Percentiles rank a stretch among this genome's conserved stretches.
phyloP scores from a whole-genome alignment of 192 early-diverging fungal genomes.

The Rhizophlyctis rosea region DNA sequence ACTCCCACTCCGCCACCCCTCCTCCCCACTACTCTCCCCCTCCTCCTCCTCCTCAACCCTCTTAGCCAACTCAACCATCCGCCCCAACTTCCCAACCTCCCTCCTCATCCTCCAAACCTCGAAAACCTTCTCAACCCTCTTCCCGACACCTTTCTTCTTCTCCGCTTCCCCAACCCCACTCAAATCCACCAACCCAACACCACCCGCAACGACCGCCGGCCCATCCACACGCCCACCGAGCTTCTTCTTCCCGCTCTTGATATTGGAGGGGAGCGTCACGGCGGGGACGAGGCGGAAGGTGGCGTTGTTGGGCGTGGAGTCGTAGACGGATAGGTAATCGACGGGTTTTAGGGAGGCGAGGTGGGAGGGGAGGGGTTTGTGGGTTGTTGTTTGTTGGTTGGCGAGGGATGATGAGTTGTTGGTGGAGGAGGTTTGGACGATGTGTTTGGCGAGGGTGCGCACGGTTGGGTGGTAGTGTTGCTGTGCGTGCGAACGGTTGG shows the following conservation, averaged over 20 bases:
- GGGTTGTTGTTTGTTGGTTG: conserved; percentile 17
- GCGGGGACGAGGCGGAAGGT: conserved; percentile 28
- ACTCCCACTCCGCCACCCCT: too few relatives aligned
- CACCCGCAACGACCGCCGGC: background rate
- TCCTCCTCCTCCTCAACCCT: too few relatives aligned
- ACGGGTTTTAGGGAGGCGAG: conserved; percentile 22
- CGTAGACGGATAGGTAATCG: conserved; percentile 29
- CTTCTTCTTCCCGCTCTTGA: conserved; percentile 30
- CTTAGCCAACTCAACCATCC: too few relatives aligned
- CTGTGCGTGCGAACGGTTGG: conserved; percentile 6
- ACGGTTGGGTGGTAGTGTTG: conserved; percentile 50
- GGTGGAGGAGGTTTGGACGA: conserved; percentile 16
- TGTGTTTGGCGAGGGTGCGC: conserved; percentile 34
- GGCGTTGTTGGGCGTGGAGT: conserved; percentile 20
- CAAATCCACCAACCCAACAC: too few relatives aligned
- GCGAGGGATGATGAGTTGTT: too few relatives aligned
- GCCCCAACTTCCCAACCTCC: too few relatives aligned
- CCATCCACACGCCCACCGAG: too few relatives aligned
- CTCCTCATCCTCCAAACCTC: too few relatives aligned
- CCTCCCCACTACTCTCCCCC: too few relatives aligned
- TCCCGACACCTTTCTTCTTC: too few relatives aligned
- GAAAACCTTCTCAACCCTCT: too few relatives aligned
- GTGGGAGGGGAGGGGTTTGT: conserved; percentile 29
- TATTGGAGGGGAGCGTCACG: conserved; percentile 19
- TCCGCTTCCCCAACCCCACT: too few relatives aligned